Evolutionary conservation across 768 basidiomycete species (phyloP).

Genomic region (Boletales sp.): DNA sequence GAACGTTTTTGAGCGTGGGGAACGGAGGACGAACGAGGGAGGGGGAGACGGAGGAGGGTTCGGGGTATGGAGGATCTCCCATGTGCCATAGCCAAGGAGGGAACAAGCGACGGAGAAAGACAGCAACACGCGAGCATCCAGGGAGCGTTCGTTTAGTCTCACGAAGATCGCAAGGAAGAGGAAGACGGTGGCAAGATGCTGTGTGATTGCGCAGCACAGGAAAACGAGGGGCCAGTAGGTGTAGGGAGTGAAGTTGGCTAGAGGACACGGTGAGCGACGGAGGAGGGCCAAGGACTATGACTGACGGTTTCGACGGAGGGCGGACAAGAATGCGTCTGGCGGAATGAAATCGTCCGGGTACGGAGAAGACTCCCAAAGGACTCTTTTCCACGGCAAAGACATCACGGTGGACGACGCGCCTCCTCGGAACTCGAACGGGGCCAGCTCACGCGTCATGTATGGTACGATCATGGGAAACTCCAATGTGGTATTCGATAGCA

Average conservation of each 20-base stretch:
- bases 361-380: slow-evolving; percentile 74
- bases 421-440: no score
- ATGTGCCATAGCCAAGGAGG: slow-evolving; percentile 54
- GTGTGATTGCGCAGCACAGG: slow-evolving; percentile 72
- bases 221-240: slow-evolving; percentile 71
- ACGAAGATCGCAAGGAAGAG: slow-evolving; percentile 81
- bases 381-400: slow-evolving; percentile 56
- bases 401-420: neutral
- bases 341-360: slow-evolving; percentile 89
- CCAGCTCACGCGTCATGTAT: no score
- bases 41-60: slow-evolving; percentile 14
- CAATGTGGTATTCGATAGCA: slow-evolving; percentile 18
- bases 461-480: no score
- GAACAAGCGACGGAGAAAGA: slow-evolving; percentile 61
- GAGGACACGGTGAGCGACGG: slow-evolving; percentile 10
- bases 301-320: slow-evolving; percentile 77
- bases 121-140: slow-evolving; percentile 70
- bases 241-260: slow-evolving; percentile 81
- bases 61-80: slow-evolving; percentile 50
- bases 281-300: slow-evolving; percentile 12
- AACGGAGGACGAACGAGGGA: neutral
- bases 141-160: slow-evolving; percentile 54
- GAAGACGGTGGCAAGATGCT: slow-evolving; percentile 79
- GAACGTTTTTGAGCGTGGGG: slow-evolving; percentile 61
- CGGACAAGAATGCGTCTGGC: slow-evolving; percentile 65